Percentiles rank a stretch among this genome's conserved stretches.
Evolutionary conservation across 176 grass and related monocot genomes (phyloP).

Genomic region (Urochloa ruziziensis): DNA sequence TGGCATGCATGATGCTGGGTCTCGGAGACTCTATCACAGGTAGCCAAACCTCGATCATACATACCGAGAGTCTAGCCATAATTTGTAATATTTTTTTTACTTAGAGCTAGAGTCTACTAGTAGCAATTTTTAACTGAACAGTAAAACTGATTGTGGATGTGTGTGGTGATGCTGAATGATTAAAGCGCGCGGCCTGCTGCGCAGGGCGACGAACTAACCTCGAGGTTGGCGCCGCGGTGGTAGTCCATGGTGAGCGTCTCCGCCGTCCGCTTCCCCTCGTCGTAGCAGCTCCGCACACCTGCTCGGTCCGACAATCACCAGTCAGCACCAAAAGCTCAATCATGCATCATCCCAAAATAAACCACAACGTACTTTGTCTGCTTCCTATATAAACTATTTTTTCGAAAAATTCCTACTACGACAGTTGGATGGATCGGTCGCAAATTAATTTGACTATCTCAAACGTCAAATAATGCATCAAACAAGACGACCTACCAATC

Average conservation of each 20-base stretch:
- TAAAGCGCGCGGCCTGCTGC: background rate
- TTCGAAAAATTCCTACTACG: too few relatives aligned
- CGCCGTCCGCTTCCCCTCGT: conserved; percentile 91
- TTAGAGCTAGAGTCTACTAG: too few relatives aligned
- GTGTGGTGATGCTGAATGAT: background rate
- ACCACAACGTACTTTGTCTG: background rate
- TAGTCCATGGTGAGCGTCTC: conserved; percentile 98
- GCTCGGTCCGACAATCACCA: background rate
- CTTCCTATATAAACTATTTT: background rate
- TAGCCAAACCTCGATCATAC: background rate
- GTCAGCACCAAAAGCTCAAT: background rate
- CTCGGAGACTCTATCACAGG: too few relatives aligned
- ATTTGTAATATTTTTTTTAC: background rate
- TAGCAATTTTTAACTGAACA: too few relatives aligned
- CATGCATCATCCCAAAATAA: background rate
- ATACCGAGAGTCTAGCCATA: background rate
- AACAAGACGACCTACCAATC: conserved; percentile 43
- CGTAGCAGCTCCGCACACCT: conserved; percentile 94
- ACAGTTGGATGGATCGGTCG: background rate
- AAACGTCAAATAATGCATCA: too few relatives aligned
- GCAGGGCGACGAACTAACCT: conserved; percentile 37
- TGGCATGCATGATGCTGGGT: background rate
- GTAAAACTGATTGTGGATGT: background rate
- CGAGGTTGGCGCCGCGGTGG: conserved; percentile 83
- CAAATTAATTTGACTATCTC: too few relatives aligned